A percentile compares a stretch with the other conserved stretches of the same genome.
Evolutionary conservation across 2,329 filamentous ascomycete species (phyloP).

Genomic region (Penicillium oxalicum): DNA sequence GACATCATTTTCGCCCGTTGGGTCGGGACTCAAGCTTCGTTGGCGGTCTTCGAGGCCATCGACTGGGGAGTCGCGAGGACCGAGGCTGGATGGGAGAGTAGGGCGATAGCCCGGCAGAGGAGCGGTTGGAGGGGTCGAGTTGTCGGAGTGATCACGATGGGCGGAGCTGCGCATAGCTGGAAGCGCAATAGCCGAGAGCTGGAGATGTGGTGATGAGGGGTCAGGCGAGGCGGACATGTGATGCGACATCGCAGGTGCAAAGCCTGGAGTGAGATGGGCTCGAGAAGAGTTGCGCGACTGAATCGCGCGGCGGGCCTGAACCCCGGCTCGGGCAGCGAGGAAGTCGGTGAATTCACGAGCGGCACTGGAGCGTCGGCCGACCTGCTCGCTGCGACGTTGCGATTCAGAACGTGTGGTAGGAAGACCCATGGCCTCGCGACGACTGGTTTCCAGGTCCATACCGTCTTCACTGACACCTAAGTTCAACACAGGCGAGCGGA

Average conservation of each 20-base stretch:
- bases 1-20: constrained; percentile 47
- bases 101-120: constrained; percentile 34
- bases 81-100: constrained; percentile 19
- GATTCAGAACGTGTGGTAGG: constrained; percentile 3
- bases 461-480: constrained; percentile 24
- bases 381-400: constrained; percentile 4
- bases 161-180: constrained; percentile 18
- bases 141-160: constrained; percentile 16
- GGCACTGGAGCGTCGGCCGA: constrained; percentile 2
- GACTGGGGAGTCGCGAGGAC: constrained; percentile 29
- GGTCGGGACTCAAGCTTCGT: constrained; percentile 67
- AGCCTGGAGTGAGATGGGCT: constrained; percentile 35
- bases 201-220: constrained; percentile 15
- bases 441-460: constrained; percentile 25
- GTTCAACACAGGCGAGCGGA: constrained; percentile 25
- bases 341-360: constrained; percentile 32
- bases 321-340: constrained; percentile 19
- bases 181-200: constrained; percentile 23
- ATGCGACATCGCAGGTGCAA: constrained; percentile 39
- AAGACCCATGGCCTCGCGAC: constrained; percentile 25
- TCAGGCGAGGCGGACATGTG: constrained; percentile 21
- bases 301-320: constrained; percentile 15
- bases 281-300: constrained; percentile 1
- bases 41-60: constrained; percentile 81
- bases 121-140: constrained; percentile 20